Evolutionary conservation across 306 rosid genomes (phyloP).

Genomic region (Corylus avellana): DNA sequence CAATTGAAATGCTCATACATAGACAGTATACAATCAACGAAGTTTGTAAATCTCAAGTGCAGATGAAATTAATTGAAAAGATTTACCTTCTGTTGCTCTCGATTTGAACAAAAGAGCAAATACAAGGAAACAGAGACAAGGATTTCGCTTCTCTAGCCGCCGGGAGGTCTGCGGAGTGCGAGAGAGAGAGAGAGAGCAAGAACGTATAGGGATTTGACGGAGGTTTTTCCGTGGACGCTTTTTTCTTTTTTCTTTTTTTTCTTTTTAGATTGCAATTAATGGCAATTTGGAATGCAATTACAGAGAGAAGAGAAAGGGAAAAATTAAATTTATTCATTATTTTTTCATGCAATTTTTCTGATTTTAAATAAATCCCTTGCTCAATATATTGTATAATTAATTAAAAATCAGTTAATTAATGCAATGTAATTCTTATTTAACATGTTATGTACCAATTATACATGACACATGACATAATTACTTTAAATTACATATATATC

Average conservation of each 20-base stretch:
- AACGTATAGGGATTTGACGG: background rate
- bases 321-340: too few species aligned
- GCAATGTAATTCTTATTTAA: too few species aligned
- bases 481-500: too few species aligned
- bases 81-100: conserved; percentile 23
- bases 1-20: background rate
- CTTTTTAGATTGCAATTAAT: too few species aligned
- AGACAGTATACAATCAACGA: background rate
- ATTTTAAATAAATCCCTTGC: too few species aligned
- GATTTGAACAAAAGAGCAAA: conserved; percentile 31
- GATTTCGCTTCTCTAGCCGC: conserved; percentile 30
- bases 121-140: conserved; percentile 1
- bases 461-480: too few species aligned
- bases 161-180: conserved; percentile 6
- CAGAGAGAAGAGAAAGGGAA: too few species aligned
- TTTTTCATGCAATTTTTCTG: too few species aligned
- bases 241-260: background rate
- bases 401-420: too few species aligned
- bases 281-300: too few species aligned
- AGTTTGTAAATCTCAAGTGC: background rate
- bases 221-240: background rate
- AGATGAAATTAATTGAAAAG: background rate
- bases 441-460: too few species aligned
- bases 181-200: background rate
- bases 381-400: too few species aligned